Evolutionary conservation across 2,329 filamentous ascomycete species (phyloP).

Genomic region (Blastomyces gilchristii): DNA sequence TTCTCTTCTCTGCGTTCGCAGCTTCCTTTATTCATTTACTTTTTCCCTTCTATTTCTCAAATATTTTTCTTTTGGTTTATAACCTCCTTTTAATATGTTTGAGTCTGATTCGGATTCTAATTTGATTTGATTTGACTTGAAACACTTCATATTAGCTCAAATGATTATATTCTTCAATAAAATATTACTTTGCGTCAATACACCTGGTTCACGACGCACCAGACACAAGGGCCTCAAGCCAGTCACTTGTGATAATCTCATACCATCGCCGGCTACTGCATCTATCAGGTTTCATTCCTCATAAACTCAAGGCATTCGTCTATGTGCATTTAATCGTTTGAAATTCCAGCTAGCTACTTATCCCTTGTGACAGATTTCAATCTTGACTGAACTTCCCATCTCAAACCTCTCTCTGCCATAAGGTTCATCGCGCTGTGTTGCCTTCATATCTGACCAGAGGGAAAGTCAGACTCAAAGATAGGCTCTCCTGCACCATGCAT

Average conservation of each 20-base stretch:
- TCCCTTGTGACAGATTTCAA: neutral
- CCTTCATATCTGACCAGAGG: slow-evolving; percentile 18
- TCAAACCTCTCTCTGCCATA: slow-evolving; percentile 16
- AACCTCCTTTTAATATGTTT: neutral
- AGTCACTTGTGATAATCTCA: too few species aligned
- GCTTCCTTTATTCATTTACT: neutral
- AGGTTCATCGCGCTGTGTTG: slow-evolving; percentile 10
- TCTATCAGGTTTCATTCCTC: too few species aligned
- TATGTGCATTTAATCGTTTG: too few species aligned
- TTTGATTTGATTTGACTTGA: neutral
- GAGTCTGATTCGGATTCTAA: neutral
- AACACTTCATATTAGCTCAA: too few species aligned
- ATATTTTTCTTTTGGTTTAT: neutral
- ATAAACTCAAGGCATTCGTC: too few species aligned
- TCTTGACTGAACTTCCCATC: slow-evolving; percentile 11
- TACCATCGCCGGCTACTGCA: too few species aligned
- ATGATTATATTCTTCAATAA: too few species aligned
- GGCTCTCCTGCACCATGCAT: slow-evolving; percentile 20
- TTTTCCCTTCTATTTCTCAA: neutral
- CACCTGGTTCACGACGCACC: too few species aligned
- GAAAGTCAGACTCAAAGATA: slow-evolving; percentile 19
- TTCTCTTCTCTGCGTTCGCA: neutral
- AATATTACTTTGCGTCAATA: too few species aligned
- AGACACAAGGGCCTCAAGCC: too few species aligned
- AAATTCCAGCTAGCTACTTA: neutral